Evolutionary conservation across 306 rosid species (phyloP), one percentile per base, ranked within the genome.

Genomic region (Benincasa hispida): DNA sequence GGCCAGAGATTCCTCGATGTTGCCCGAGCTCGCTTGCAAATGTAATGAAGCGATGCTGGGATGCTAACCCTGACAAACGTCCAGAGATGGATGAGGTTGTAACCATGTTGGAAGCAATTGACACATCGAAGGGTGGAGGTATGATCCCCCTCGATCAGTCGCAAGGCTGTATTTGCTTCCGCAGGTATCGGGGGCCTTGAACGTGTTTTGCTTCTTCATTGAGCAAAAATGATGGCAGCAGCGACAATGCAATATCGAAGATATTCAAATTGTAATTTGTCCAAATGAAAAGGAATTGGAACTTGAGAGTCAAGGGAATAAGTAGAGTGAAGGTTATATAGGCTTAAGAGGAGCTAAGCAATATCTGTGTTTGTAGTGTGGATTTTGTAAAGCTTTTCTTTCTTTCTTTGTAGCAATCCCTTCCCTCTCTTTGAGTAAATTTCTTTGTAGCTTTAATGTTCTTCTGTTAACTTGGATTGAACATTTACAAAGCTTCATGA

Each of bases 21-120:
- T 94, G 98, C 86, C 97, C 98, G n/a, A 92, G 98, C 74, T 82
- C 96, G 13, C 91, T 94, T 39, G 92, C 99, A 62, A 94, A 91
- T 78, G 99, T 94, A 82, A 94, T 94, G 99, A 94, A 92, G 86
- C 91, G 99, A 80, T 94, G 99, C 82, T 94, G 99, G 99, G 98
- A 94, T 68, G 96, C 97, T 0, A 94, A 91, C 85, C 96, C 97
- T 1, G 97, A 94, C 45, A 94, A 78, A 87, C 87, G 98, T 75
- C 98, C 98, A 0, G 98, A 90, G 87, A 94, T 94, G 98, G 97
- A 92, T 72, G 97, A 94, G 81, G 97, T 88, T 80, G 98, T 91
- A 81, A 19, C 84, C 54, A 45, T 94, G 98, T 75, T 94, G 88
- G 98, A 94, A 84, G 93, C 96, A 11, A 89, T 94, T 21, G 96